Conservation (phyloP, 2,329 filamentous ascomycete genomes). For the Colletotrichum viniferum region DNA sequence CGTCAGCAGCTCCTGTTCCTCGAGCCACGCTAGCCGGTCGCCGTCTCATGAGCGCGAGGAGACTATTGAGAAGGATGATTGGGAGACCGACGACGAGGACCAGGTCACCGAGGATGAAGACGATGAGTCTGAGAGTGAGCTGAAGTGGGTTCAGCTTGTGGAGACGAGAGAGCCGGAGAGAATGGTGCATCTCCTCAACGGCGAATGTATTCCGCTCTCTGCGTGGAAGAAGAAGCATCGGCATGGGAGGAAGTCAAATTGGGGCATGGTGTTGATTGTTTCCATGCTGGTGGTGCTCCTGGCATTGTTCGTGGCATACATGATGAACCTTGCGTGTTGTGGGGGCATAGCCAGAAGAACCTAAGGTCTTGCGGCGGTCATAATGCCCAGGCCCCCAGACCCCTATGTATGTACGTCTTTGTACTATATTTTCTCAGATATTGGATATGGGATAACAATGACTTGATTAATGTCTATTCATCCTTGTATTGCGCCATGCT, state of each 20-base stretch:
- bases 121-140: not conserved
- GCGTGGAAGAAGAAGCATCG: not conserved
- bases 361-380: not conserved
- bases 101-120: not conserved
- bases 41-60: not conserved
- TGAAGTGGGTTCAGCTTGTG: not conserved
- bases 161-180: not conserved
- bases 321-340: not conserved
- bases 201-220: not conserved
- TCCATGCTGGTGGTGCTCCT: not conserved
- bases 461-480: not conserved
- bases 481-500: not conserved
- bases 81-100: not conserved
- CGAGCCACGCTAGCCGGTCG: not conserved
- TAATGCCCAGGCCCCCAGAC: not conserved
- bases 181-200: not conserved
- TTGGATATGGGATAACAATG: not conserved
- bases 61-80: not conserved
- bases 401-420: not conserved
- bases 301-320: not conserved
- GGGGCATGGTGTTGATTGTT: not conserved
- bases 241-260: not conserved
- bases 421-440: not conserved
- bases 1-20: not conserved
- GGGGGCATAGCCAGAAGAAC: not conserved